These are phyloP conservation scores for Hyaloperonospora brassicae DNA, from an alignment of 352 stramenopile species.

Conservation along the genomic window DNA sequence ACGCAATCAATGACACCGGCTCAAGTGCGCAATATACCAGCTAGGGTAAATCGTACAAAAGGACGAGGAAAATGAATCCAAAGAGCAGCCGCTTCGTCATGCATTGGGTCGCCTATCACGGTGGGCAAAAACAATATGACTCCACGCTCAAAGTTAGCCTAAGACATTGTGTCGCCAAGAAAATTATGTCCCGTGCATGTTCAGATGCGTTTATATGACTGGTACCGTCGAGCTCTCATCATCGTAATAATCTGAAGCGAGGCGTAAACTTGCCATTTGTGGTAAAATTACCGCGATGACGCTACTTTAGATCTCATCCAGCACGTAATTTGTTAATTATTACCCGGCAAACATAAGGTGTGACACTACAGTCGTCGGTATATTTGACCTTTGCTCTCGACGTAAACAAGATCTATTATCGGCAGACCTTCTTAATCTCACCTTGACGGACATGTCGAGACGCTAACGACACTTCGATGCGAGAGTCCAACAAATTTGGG, in stretches of 20 bases:
- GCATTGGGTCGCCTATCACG: background rate
- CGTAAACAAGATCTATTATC: background rate
- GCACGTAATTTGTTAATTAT: background rate
- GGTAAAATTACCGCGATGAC: background rate
- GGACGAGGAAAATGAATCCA: no score
- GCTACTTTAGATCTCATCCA: constrained; percentile 1
- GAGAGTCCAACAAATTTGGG: background rate
- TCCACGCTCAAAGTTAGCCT: background rate
- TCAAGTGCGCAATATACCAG: background rate
- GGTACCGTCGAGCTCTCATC: background rate
- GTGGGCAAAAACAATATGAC: background rate
- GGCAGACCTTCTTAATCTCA: no score
- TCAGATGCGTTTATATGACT: background rate
- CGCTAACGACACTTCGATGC: background rate
- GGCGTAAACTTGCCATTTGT: background rate
- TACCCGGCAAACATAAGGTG: background rate
- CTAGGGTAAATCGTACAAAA: background rate
- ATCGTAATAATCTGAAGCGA: background rate
- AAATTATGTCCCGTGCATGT: background rate
- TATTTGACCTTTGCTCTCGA: no score
- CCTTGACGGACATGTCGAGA: background rate
- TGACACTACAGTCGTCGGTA: background rate
- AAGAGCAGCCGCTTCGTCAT: background rate
- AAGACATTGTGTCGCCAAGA: no score
- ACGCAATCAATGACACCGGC: background rate